phyloP scores from a whole-genome alignment of 805 yeast genomes.

The Zygosaccharomyces siamensis region DNA sequence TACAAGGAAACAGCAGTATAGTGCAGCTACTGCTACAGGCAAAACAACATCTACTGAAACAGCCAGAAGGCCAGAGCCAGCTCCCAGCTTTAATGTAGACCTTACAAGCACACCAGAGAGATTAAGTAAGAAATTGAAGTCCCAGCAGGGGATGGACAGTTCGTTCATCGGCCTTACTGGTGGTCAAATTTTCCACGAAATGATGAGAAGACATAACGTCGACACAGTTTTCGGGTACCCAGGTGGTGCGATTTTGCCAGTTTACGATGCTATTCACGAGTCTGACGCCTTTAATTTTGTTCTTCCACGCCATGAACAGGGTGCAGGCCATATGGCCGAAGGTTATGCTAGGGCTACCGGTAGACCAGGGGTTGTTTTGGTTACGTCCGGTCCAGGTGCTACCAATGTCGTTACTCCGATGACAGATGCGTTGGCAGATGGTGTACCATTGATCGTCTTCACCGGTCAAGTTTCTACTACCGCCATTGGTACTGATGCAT shows the following conservation, averaged over 20 bases:
- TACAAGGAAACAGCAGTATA: conserved; percentile 9
- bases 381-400: conserved; percentile 99
- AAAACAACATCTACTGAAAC: conserved; percentile 5
- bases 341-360: conserved; percentile 96
- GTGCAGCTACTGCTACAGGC: conserved; percentile 13
- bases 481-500: conserved; percentile 96
- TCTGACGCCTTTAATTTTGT: conserved; percentile 85
- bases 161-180: conserved; percentile 95
- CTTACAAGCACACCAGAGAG: conserved; percentile 16
- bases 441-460: conserved; percentile 94
- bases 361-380: conserved; percentile 95
- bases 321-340: conserved; percentile 99
- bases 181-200: conserved; percentile 96
- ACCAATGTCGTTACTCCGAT: conserved; percentile 97
- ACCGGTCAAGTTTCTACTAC: conserved; percentile 96
- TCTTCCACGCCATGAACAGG: conserved; percentile 96
- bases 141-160: conserved; percentile 52
- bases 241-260: conserved; percentile 98
- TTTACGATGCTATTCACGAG: conserved; percentile 93
- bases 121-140: conserved; percentile 9
- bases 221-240: conserved; percentile 97
- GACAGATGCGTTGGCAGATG: conserved; percentile 97
- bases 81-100: conserved; percentile 34
- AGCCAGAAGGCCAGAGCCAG: conserved; percentile 33
- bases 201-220: conserved; percentile 95